Conservation (phyloP, 345 rosid genomes). For the Mangifera indica region DNA sequence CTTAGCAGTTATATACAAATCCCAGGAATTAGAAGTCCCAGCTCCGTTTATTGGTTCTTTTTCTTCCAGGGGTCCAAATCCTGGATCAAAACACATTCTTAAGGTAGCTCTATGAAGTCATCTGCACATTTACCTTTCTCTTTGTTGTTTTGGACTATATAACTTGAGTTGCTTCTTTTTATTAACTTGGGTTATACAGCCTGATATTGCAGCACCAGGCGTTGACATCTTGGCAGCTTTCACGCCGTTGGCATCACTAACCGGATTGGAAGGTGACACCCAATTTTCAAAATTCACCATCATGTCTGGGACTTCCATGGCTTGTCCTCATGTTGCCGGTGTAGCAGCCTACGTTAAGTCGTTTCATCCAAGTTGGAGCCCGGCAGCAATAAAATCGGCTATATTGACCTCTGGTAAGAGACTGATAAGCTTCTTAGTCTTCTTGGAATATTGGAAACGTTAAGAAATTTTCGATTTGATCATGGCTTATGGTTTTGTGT, state of each 20-base stretch:
- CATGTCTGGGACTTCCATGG: slow-evolving; percentile 94
- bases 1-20: slow-evolving; percentile 57
- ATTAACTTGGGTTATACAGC: slow-evolving; percentile 40
- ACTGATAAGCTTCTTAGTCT: not conserved
- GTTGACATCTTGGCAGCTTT: slow-evolving; percentile 55
- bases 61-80: slow-evolving; percentile 92
- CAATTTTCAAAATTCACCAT: slow-evolving; percentile 65
- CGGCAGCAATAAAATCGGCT: slow-evolving; percentile 37
- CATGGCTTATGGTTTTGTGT: not conserved
- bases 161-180: too few relatives aligned
- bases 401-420: not conserved
- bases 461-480: too few relatives aligned
- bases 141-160: too few relatives aligned
- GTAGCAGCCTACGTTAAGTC: slow-evolving; percentile 78
- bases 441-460: not conserved
- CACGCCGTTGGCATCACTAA: slow-evolving; percentile 71
- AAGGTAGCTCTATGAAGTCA: slow-evolving; percentile 41
- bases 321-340: slow-evolving; percentile 88
- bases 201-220: slow-evolving; percentile 94
- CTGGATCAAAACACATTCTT: slow-evolving; percentile 63
- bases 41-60: slow-evolving; percentile 87
- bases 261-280: slow-evolving; percentile 80
- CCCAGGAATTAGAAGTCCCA: slow-evolving; percentile 47
- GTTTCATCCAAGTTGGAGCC: slow-evolving; percentile 77
- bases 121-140: not conserved